Conservation (phyloP, 1,284 basidiomycete genomes). For the Melampsora americana region DNA sequence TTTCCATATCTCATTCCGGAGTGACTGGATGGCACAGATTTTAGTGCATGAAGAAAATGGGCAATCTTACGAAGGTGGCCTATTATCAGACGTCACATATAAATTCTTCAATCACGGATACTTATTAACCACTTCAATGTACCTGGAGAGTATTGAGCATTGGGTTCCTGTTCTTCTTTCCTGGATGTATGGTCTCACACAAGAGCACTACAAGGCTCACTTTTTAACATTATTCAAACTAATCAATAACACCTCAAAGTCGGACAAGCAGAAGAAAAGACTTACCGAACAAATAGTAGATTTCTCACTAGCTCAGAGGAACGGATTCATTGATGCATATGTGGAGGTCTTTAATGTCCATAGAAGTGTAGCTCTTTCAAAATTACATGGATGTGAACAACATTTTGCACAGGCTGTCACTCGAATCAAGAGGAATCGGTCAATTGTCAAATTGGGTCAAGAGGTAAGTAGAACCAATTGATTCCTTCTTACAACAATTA, state of each 20-base stretch:
- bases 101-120: no score
- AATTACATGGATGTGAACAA: constrained; percentile 1
- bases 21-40: constrained; percentile 1
- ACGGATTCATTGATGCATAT: not conserved
- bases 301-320: no score
- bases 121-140: constrained; percentile 7
- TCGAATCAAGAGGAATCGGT: not conserved
- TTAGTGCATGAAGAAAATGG: not conserved
- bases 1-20: not conserved
- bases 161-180: constrained; percentile 15
- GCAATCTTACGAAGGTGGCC: not conserved
- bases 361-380: not conserved
- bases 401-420: not conserved
- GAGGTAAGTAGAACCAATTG: no score
- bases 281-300: constrained; percentile 4
- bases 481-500: no score
- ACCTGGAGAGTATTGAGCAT: not conserved
- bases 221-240: not conserved
- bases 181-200: not conserved
- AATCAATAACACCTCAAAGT: not conserved
- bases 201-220: not conserved
- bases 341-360: not conserved
- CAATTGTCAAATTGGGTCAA: not conserved
- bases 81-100: no score
- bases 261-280: not conserved